Evolutionary conservation across 1,284 basidiomycete species (phyloP).

Genomic region (Sporisorium scitamineum): DNA sequence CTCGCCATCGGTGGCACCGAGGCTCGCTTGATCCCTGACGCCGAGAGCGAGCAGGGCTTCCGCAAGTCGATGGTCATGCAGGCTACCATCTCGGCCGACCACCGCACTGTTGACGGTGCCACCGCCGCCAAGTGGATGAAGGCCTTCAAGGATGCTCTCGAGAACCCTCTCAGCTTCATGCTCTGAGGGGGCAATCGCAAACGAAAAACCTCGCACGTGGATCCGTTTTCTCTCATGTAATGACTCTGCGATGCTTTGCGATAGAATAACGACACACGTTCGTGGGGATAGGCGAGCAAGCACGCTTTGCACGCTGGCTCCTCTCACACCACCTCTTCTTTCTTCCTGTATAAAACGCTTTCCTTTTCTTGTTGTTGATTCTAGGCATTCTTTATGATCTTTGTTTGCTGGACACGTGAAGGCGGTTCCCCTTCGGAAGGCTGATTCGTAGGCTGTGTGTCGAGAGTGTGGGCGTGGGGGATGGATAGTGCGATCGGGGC

Average conservation of each 20-base stretch:
- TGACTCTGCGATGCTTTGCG: too few relatives aligned
- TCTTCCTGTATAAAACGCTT: conserved; percentile 19
- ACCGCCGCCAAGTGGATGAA: conserved; percentile 76
- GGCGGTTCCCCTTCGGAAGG: not conserved
- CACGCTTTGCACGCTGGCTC: not conserved
- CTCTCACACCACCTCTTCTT: not conserved
- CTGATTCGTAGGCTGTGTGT: not conserved
- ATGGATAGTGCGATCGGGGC: not conserved
- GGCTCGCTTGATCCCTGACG: conserved; percentile 85
- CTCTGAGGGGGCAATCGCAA: conserved; percentile 34
- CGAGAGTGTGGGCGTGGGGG: not conserved
- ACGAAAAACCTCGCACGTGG: not conserved
- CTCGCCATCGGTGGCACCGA: conserved; percentile 93
- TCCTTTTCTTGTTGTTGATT: conserved; percentile 13
- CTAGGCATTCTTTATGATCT: conserved; percentile 12
- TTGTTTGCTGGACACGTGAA: not conserved
- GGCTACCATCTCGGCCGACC: conserved; percentile 93
- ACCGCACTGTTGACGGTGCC: conserved; percentile 75
- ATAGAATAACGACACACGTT: not conserved
- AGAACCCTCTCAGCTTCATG: conserved; percentile 81
- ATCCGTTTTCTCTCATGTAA: too few relatives aligned
- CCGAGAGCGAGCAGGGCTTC: conserved; percentile 81
- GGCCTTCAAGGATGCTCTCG: conserved; percentile 96
- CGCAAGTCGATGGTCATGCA: conserved; percentile 85
- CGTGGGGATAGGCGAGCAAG: not conserved